Percentiles rank a stretch among this genome's conserved stretches.
These are phyloP conservation scores for Coemansia javaensis DNA, from an alignment of 192 early-diverging fungal species.

Conservation along the genomic window DNA sequence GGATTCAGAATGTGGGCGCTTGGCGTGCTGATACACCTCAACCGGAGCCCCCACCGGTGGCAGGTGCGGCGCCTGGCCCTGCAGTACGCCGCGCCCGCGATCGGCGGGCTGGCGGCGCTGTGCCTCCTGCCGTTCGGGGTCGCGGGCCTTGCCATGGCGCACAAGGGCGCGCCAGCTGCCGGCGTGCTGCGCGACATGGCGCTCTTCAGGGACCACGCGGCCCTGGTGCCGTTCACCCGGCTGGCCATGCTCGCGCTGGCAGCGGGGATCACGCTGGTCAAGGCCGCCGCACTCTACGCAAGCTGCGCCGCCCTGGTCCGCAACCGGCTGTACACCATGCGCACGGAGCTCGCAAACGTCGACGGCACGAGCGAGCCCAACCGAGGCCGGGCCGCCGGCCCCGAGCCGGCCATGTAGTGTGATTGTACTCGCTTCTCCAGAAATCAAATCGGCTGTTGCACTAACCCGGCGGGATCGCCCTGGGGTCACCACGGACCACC, in stretches of 20 bases:
- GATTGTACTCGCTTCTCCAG: too few species aligned
- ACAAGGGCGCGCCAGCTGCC: neutral
- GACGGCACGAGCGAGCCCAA: neutral
- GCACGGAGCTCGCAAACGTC: slow-evolving; percentile 2
- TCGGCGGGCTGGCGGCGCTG: neutral
- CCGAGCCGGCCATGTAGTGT: too few species aligned
- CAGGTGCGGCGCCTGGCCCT: neutral
- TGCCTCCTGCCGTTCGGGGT: neutral
- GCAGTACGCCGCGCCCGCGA: neutral
- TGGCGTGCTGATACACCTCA: neutral
- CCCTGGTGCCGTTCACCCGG: neutral
- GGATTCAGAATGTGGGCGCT: too few species aligned
- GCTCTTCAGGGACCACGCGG: neutral
- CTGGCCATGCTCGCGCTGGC: neutral
- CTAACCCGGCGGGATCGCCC: too few species aligned
- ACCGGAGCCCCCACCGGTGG: neutral
- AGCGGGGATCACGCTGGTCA: neutral
- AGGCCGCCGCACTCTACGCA: neutral
- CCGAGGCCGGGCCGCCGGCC: neutral
- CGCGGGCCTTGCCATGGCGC: neutral
- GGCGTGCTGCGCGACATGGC: neutral
- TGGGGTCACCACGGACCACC: too few species aligned
- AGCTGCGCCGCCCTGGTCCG: neutral
- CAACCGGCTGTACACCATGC: neutral
- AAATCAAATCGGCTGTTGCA: too few species aligned